Percentiles rank a stretch among this genome's conserved stretches.
Evolutionary conservation across 2,329 filamentous ascomycete genomes (phyloP).

Genomic region (Colletotrichum liriopes): DNA sequence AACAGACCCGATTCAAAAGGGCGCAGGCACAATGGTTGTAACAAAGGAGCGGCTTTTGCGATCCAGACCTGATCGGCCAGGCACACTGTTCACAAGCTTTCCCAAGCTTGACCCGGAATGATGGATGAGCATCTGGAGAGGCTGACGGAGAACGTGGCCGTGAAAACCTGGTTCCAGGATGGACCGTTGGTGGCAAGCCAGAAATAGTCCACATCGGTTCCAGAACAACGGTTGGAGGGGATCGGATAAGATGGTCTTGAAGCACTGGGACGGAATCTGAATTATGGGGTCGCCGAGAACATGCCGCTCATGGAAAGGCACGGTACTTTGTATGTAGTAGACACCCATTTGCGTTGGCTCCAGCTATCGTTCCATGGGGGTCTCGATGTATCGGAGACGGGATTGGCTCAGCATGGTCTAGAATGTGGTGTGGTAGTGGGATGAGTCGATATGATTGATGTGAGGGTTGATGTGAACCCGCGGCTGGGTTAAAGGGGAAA

Average conservation of each 20-base stretch:
- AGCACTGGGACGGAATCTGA: conserved; percentile 22
- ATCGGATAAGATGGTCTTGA: conserved; percentile 28
- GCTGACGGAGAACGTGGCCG: conserved; percentile 11
- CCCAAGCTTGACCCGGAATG: conserved; percentile 21
- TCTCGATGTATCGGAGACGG: not conserved
- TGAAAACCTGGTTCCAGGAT: conserved; percentile 1
- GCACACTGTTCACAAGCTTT: conserved; percentile 21
- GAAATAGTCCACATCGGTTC: conserved; percentile 19
- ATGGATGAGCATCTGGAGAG: conserved; percentile 23
- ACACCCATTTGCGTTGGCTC: conserved; percentile 5
- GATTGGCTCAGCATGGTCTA: conserved; percentile 6
- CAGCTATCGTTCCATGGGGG: conserved; percentile 14
- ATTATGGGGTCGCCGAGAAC: conserved; percentile 28
- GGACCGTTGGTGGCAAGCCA: conserved; percentile 18
- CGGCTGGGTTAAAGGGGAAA: conserved; percentile 2
- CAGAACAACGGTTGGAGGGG: conserved; percentile 19
- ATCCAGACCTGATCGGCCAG: conserved; percentile 35
- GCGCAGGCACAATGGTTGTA: not conserved
- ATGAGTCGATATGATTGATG: conserved; percentile 26
- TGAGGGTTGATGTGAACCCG: not conserved
- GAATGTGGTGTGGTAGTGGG: conserved; percentile 35
- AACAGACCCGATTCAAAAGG: not conserved
- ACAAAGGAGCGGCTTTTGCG: conserved; percentile 15
- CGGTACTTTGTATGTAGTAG: conserved; percentile 1
- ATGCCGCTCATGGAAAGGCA: not conserved